Percentiles rank a stretch among this genome's conserved stretches.
phyloP scores from a whole-genome alignment of 441 rosid genomes.

The Sinapis alba region DNA sequence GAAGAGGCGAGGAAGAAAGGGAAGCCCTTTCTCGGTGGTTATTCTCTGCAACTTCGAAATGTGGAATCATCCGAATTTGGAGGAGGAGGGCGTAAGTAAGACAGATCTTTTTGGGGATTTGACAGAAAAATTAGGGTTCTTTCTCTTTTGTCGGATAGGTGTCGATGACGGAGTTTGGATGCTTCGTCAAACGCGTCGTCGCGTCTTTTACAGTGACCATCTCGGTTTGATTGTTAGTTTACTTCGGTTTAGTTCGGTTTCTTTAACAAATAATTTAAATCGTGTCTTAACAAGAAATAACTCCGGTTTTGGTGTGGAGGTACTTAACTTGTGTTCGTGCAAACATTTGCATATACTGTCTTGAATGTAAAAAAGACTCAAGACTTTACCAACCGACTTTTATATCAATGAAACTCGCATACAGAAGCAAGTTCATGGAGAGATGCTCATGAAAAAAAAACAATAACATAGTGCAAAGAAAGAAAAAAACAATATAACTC shows the following conservation, averaged over 20 bases:
- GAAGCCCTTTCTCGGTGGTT: conserved; percentile 47
- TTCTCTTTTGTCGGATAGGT: conserved; percentile 33
- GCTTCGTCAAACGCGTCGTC: conserved; percentile 41
- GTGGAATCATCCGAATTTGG: conserved; percentile 49
- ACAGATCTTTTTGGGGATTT: conserved; percentile 25
- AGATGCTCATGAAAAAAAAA: neutral
- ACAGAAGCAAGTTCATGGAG: neutral
- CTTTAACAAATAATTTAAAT: neutral
- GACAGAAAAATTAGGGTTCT: conserved; percentile 28
- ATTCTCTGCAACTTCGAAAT: conserved; percentile 40
- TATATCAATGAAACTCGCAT: neutral
- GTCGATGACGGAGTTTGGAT: conserved; percentile 35
- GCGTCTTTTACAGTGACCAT: conserved; percentile 17
- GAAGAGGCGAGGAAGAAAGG: conserved; percentile 32
- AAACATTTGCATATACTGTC: too few species aligned
- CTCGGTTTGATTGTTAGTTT: conserved; percentile 23
- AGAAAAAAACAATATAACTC: neutral
- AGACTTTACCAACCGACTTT: neutral
- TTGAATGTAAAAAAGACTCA: neutral
- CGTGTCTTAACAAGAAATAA: neutral
- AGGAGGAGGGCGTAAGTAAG: conserved; percentile 18
- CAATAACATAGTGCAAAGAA: neutral
- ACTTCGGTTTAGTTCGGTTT: conserved; percentile 18
- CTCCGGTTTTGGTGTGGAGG: neutral
- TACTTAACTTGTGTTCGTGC: neutral